These are phyloP conservation scores for Cinnamomum chago DNA, from an alignment of 164 flowering plant species.

Conservation along the genomic window DNA sequence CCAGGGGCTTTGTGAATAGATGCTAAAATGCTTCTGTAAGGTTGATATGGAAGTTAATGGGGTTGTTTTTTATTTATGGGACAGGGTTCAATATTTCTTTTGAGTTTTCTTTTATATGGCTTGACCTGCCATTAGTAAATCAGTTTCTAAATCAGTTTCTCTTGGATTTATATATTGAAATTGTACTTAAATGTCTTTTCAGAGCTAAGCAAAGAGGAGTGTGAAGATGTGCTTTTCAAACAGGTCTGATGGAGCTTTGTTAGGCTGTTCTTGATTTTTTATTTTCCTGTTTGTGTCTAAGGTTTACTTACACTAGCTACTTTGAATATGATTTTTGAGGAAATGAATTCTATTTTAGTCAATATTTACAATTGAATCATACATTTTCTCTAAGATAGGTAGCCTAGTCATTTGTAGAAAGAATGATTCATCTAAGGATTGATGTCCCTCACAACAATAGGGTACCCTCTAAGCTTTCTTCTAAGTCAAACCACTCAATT, in stretches of 20 bases:
- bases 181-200: slow-evolving; percentile 2
- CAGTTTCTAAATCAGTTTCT: not conserved
- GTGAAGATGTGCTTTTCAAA: not conserved
- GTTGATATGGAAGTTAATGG: not conserved
- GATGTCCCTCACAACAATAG: no score
- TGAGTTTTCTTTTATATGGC: not conserved
- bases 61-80: not conserved
- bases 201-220: not conserved
- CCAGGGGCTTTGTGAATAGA: not conserved
- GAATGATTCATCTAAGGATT: no score
- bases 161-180: not conserved
- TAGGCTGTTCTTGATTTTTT: not conserved
- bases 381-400: no score
- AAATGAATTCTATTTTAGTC: no score
- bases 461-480: no score
- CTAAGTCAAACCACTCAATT: no score
- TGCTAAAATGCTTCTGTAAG: not conserved
- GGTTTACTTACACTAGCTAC: no score
- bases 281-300: not conserved
- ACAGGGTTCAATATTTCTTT: not conserved
- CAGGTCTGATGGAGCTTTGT: not conserved
- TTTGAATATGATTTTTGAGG: no score
- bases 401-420: no score
- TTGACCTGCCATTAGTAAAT: not conserved
- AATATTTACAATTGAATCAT: no score